Base-by-base conservation (phyloP, 148 eudicot genomes). In the Salicornia ramosissima region DNA sequence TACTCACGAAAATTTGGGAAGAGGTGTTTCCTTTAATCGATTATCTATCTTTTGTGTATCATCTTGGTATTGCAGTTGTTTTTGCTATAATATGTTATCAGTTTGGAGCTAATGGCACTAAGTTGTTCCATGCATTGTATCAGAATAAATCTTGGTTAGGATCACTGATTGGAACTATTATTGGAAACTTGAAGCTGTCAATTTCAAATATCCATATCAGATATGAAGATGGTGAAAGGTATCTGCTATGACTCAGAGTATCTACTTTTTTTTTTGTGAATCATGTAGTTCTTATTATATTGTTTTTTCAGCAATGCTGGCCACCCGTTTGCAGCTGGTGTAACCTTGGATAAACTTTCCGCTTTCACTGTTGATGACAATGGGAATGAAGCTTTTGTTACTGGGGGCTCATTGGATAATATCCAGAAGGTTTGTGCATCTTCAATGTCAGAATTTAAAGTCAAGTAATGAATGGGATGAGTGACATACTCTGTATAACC, bases 201-300 rank as follows among this genome's bases (percentile, higher is more conserved):
- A 88, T 95, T 68, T 91, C 99, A 72, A 95, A 91, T 73, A 85
- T 95, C 57, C 99, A 94, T 78, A 86, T 94, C 81, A 86, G 99
- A 91, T 94, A 94, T 71, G 99, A 90, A 82, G 99, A 95, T 84
- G 63, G 75, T 77, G 99, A 95, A 85, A 95, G 99, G 99, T 95
- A 80, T 51, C 51, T 56, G 33, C 64, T 31, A 33, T 25, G 29
- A 56, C 49, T 58, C 68, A 56, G 24, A 12, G 40, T 30, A 47
- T 5, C 14, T 67, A 28, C 64, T 60, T 25, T 51, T 72, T 72
- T 10, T 8, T 49, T 68, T 72, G 58, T 50, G 47, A 9, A 45
- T 33, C 56, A 25, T 68, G 30, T 21, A 51, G 45, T 15, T 62
- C 84, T 80, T 63, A 77, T 71, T 51, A 53, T 49, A 18, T 67